Base-by-base conservation (phyloP, 2,329 filamentous ascomycete species). In the Geosmithia morbida region DNA sequence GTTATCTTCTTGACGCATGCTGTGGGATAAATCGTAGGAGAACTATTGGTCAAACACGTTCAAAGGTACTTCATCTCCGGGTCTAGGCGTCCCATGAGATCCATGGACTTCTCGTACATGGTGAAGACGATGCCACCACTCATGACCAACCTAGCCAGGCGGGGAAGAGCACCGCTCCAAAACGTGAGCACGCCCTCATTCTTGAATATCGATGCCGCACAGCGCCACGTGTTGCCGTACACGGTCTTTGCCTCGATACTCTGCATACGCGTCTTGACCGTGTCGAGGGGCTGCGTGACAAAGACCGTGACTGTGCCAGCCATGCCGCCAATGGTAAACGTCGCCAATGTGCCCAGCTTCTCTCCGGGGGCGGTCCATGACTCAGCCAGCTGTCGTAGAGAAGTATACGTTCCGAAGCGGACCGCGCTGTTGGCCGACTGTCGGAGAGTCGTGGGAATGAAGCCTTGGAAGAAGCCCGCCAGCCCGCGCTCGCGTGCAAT, bases 51-150 rank as follows among this genome's bases (percentile, higher is more conserved):
- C 22, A 4, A 26, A 41, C 8, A 8, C 22, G 20, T 48, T 58
- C 69, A 94, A 52, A 97, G 77, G 60, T 94, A 96, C 61, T 75
- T 83, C 59, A 81, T 80, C 57, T 94, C 77, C 0, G 92, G 92
- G 61, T 98, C 92, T 46, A 89, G 50, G 58, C 62, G 72, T 57
- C 87, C 78, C 70, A 98, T 79, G 49, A 88, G 57, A 47, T 58
- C 90, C 71, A 97, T 97, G 50, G 83, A 85, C 75, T 96, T 96
- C 70, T 97, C 90, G 62, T 96, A 92, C 82, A 97, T 94, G 19
- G 92, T 94, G 60, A 98, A 98, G 41, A 98, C 92, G 59, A 98
- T 95, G 17, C 92, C 92, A 48, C 92, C 92, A 59, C 88, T 96
- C 64, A 97, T 65, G 41, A 96, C 85, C 55, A 98, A 63, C 49